These are phyloP conservation scores for Penicillium griseofulvum DNA, from an alignment of 2,329 filamentous ascomycete genomes.

Conservation along the genomic window DNA sequence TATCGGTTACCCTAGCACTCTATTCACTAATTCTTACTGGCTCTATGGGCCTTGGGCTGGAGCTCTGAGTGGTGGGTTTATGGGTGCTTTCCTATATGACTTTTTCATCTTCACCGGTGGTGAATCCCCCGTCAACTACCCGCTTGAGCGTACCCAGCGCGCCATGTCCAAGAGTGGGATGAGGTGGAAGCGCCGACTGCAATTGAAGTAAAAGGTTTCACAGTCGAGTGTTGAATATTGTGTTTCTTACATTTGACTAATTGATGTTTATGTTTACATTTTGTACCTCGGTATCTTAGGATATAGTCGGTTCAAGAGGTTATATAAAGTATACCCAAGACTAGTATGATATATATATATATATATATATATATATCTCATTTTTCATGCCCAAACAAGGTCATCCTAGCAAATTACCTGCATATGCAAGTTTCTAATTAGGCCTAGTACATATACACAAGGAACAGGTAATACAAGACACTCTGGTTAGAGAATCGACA, in stretches of 20 bases:
- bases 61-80: conserved; percentile 39
- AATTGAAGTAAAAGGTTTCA: conserved; percentile 15
- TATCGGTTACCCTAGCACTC: conserved; percentile 44
- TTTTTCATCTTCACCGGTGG: conserved; percentile 52
- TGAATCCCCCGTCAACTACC: conserved; percentile 53
- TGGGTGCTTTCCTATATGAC: conserved; percentile 52
- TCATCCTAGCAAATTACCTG: background rate
- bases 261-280: background rate
- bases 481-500: background rate
- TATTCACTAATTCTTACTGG: conserved; percentile 47
- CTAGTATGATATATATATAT: background rate
- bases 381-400: background rate
- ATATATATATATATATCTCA: no score
- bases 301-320: background rate
- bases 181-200: conserved; percentile 31
- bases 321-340: background rate
- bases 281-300: background rate
- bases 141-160: conserved; percentile 43
- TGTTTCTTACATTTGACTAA: background rate
- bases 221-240: background rate
- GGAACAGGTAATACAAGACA: conserved; percentile 4
- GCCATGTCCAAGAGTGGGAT: conserved; percentile 46
- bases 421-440: conserved; percentile 6
- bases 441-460: background rate
- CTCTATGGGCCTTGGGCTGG: conserved; percentile 48